Evolutionary conservation across 2,329 filamentous ascomycete species (phyloP).

Genomic region (Paracoccidioides lutzii): DNA sequence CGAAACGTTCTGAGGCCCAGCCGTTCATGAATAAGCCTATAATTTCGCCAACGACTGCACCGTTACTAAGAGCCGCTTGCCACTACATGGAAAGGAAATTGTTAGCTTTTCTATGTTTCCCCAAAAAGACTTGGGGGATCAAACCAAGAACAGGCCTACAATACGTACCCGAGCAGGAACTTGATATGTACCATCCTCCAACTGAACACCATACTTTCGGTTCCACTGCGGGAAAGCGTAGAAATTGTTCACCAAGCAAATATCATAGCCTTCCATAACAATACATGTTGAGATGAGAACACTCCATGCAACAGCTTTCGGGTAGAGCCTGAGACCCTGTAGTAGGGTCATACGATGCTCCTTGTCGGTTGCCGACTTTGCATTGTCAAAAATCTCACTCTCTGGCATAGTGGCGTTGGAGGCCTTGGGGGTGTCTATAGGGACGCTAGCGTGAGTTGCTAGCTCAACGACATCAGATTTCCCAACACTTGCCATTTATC

Average conservation of each 20-base stretch:
- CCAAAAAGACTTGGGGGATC: background rate
- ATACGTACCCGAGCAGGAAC: conserved; percentile 27
- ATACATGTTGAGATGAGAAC: conserved; percentile 82
- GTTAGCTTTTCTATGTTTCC: background rate
- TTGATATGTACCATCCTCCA: conserved; percentile 25
- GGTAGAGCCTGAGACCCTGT: conserved; percentile 70
- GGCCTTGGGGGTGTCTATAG: too few relatives aligned
- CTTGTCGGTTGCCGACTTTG: conserved; percentile 32
- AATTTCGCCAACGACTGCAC: conserved; percentile 34
- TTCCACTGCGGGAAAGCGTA: conserved; percentile 39
- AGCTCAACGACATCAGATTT: background rate
- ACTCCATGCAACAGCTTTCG: conserved; percentile 74
- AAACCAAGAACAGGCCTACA: background rate
- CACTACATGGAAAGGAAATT: conserved; percentile 20
- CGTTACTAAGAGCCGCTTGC: conserved; percentile 35
- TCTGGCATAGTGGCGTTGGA: background rate
- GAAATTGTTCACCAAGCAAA: conserved; percentile 71
- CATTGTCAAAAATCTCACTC: conserved; percentile 26
- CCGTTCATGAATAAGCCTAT: conserved; percentile 42
- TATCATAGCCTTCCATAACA: conserved; percentile 81
- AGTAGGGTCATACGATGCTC: conserved; percentile 55
- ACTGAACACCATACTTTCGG: conserved; percentile 26
- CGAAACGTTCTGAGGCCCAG: conserved; percentile 39
- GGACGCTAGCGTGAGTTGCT: background rate
- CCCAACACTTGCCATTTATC: background rate